A percentile compares a stretch with the other conserved stretches of the same genome.
Conservation (phyloP, 2,329 filamentous ascomycete species). For the Colletotrichum sp. region DNA sequence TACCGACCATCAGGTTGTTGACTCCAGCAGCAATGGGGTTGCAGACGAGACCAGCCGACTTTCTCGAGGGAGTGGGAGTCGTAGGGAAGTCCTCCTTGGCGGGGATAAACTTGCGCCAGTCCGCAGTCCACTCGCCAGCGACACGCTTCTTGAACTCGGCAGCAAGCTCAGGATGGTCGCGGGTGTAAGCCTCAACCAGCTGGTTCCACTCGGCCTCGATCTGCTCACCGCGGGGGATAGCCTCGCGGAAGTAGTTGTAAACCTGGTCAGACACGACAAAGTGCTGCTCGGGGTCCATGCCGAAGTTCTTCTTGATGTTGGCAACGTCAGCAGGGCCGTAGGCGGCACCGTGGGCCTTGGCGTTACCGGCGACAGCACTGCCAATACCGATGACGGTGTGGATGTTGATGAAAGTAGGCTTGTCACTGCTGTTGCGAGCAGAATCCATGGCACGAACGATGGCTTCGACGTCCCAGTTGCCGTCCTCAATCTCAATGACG, state of each 20-base stretch:
- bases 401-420: conserved; percentile 64
- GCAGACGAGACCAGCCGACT: conserved; percentile 50
- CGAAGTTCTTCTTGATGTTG: conserved; percentile 34
- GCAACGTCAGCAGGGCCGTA: conserved; percentile 59
- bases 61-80: conserved; percentile 52
- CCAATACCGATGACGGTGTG: conserved; percentile 61
- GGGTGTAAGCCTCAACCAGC: conserved; percentile 45
- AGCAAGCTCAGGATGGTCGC: conserved; percentile 52
- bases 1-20: conserved; percentile 56
- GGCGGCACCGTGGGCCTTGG: conserved; percentile 62
- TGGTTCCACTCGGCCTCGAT: conserved; percentile 52
- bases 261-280: conserved; percentile 48
- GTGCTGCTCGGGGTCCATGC: conserved; percentile 38
- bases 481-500: conserved; percentile 58
- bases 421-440: conserved; percentile 45
- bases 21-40: conserved; percentile 56
- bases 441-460: conserved; percentile 51
- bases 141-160: conserved; percentile 52
- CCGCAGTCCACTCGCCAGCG: conserved; percentile 48
- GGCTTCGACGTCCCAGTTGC: conserved; percentile 51
- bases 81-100: conserved; percentile 47
- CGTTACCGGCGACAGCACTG: conserved; percentile 51
- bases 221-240: conserved; percentile 45
- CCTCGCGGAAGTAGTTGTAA: conserved; percentile 54
- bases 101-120: conserved; percentile 56